Evolutionary conservation across 257 asterid species (phyloP).

Genomic region (Solanum ahanhuiri): DNA sequence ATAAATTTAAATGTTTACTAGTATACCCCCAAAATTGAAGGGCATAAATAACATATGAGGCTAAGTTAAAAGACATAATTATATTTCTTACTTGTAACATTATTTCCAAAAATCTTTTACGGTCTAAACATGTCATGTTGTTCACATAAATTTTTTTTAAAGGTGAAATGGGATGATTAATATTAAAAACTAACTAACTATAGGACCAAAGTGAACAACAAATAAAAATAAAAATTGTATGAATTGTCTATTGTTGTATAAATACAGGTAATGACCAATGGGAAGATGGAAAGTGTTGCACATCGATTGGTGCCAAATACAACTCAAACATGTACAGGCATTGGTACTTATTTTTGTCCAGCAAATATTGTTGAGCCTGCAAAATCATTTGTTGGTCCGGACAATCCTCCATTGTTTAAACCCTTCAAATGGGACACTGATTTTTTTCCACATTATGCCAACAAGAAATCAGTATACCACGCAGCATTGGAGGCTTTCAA

Average conservation of each 20-base stretch:
- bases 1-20: too few relatives aligned
- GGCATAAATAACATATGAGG: too few relatives aligned
- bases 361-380: background rate
- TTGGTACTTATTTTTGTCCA: background rate
- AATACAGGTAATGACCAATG: background rate
- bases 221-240: background rate
- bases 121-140: background rate
- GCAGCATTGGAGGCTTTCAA: background rate
- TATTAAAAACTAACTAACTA: background rate
- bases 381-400: background rate
- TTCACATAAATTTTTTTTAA: too few relatives aligned
- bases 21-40: too few relatives aligned
- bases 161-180: background rate
- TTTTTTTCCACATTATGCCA: background rate
- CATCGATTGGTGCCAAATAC: background rate
- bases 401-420: background rate
- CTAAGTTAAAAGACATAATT: too few relatives aligned
- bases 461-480: background rate
- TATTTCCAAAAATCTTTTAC: background rate
- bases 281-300: background rate
- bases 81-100: too few relatives aligned
- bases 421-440: background rate
- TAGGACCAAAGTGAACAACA: too few relatives aligned
- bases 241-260: background rate
- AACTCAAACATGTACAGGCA: background rate